Evolutionary conservation across 2,329 filamentous ascomycete species (phyloP).

Genomic region (Dactylonectria estremocensis): DNA sequence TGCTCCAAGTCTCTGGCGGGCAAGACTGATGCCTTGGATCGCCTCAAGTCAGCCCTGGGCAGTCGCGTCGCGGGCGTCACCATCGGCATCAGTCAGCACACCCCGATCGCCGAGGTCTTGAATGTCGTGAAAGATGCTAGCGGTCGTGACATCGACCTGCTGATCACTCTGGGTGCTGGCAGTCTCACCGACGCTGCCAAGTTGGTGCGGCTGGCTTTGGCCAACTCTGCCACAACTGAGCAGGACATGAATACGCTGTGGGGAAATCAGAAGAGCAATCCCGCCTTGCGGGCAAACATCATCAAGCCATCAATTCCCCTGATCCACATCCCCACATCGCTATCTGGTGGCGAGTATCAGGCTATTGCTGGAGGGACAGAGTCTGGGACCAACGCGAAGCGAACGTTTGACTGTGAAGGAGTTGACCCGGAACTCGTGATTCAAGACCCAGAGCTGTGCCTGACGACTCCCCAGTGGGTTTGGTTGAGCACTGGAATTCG

Average conservation of each 20-base stretch:
- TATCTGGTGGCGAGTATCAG: constrained; percentile 56
- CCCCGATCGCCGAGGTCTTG: constrained; percentile 67
- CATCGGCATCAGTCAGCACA: constrained; percentile 64
- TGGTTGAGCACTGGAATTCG: constrained; percentile 73
- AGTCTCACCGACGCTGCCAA: constrained; percentile 72
- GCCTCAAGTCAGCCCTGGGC: background rate
- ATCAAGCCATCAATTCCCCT: constrained; percentile 42
- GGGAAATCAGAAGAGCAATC: too few relatives aligned
- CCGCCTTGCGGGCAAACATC: too few relatives aligned
- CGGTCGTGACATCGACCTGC: constrained; percentile 60
- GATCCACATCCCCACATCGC: constrained; percentile 54
- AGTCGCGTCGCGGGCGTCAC: background rate
- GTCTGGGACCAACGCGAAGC: constrained; percentile 44
- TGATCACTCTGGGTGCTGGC: constrained; percentile 67
- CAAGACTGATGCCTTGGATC: background rate
- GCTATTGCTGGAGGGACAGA: constrained; percentile 51
- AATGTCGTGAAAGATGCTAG: constrained; percentile 57
- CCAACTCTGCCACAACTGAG: background rate
- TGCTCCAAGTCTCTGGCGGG: background rate
- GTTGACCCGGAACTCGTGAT: constrained; percentile 67
- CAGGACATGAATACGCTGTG: constrained; percentile 53
- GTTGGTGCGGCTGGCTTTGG: constrained; percentile 58
- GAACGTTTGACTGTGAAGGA: constrained; percentile 50
- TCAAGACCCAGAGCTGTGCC: constrained; percentile 67
- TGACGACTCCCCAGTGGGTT: constrained; percentile 65